Conservation (phyloP, 176 grass and related monocot species). For the Coix lacrymajobi region DNA sequence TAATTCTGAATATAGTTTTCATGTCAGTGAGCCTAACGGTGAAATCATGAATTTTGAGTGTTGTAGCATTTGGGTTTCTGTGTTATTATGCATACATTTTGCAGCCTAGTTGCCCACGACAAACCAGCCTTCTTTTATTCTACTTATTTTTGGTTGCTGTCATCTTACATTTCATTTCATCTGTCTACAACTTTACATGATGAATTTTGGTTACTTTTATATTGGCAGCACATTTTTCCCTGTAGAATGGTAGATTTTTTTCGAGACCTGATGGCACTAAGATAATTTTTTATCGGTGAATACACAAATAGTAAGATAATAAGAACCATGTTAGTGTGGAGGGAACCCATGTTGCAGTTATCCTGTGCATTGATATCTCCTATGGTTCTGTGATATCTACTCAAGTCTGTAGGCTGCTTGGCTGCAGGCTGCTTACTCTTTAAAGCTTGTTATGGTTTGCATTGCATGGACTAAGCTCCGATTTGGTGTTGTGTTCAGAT, state of each 20-base stretch:
- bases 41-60: background rate
- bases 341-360: background rate
- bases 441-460: background rate
- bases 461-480: background rate
- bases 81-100: background rate
- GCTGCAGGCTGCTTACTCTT: background rate
- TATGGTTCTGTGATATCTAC: background rate
- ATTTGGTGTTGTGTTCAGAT: slow-evolving; percentile 51
- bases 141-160: background rate
- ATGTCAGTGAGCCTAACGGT: background rate
- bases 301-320: background rate
- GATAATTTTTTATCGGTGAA: background rate
- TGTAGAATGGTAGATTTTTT: background rate
- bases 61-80: background rate
- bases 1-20: slow-evolving; percentile 9
- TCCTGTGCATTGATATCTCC: background rate
- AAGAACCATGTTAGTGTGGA: background rate
- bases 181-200: background rate
- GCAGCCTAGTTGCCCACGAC: background rate
- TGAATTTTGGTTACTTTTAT: background rate
- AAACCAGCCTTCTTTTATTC: background rate
- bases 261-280: background rate
- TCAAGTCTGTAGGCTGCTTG: background rate
- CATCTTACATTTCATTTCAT: slow-evolving; percentile 7
- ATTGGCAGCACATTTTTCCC: background rate